Base-by-base conservation (phyloP, 2,329 filamentous ascomycete species). In the Verticillium nonalfalfae region DNA sequence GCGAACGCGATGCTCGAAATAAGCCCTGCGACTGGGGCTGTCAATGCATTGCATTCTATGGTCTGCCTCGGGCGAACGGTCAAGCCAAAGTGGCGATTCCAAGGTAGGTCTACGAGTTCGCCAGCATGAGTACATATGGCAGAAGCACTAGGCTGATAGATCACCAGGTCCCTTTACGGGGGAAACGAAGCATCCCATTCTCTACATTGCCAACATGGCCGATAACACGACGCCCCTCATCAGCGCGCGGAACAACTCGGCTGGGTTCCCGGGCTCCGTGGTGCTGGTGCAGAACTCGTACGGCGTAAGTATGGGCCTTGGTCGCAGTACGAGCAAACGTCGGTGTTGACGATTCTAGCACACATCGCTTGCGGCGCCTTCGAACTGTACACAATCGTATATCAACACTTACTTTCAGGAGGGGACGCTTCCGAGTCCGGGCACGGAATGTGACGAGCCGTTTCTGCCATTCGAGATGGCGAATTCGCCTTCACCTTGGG, bases 231-330 rank as follows among this genome's bases (percentile, higher is more conserved):
- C 80, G n/a, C 80, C 80, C 18, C 66, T 77, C 2, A 65, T 75
- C 18, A 80, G 77, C 63, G 79, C 80, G 4, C 62, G 72, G n/a
- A 79, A 77, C 61, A 79, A 79, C 71, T 77, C 71, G 15, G 71
- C 69, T 2, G 72, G 74, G 0, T 84, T 83, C 58, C 73, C 73
- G 0, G 75, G 74, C 14, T 81, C 80, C 0, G 73, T 75, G 0
- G 70, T 84, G 6, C 68, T 84, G 33, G 73, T 78, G 13, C 80
- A 82, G 65, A 78, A 83, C 55, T 78, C 78, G 1, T 83, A 79
- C 50, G 82, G 82, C 4, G 80, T 81, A 73, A 71, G 78, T 70
- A 10, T 31, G 26, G 26, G 5, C 9, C 14, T 14, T 18, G 11
- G 34, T 7, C 10, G 35, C 34, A 7, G 4, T 26, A 34, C 2